Base-by-base conservation (phyloP, 305 asterid species). In the Caryopteris hybrid region DNA sequence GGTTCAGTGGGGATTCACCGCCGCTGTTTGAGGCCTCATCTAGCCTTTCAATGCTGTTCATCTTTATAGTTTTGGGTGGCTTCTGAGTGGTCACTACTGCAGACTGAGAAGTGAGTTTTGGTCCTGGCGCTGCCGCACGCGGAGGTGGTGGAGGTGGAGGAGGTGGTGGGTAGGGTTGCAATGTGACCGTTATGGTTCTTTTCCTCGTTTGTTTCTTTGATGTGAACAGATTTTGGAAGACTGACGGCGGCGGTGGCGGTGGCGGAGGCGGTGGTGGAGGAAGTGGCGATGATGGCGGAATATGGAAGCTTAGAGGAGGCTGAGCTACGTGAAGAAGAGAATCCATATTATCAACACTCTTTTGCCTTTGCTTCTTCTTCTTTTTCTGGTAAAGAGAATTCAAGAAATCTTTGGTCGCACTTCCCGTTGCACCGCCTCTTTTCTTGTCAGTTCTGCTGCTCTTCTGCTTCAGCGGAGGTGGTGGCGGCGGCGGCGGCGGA, bases 341-440 rank as follows among this genome's bases (percentile, higher is more conserved):
- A 65, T 92, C 96, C 45, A 84, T 64, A 72, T 85, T 82, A 5
- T 85, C 96, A 11, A 80, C 79, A 68, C 95, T 86, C 66, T 73
- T 88, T 61, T 85, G 93, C 70, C 93, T 86, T 53, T 84, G 93
- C 61, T 88, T 86, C 85, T 81, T 89, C 87, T 86, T 87, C 80
- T 83, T 92, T 61, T 89, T 91, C 47, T 75, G 79, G 77, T 86
- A 85, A 6, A 92, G 83, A 14, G 98, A 90, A 45, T 86, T 85
- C 60, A 86, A 53, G 66, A 92, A 89, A 69, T 82, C 92, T 54
- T 90, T 92, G 0, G 96, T 87, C 3, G 95, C 82, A 73, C 69
- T 88, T 66, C 76, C 79, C 8, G 78, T 53, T 48, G 79, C 71
- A 1, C 91, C 86, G 33, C 79, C 78, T 77, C 91, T 80, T 72